Evolutionary conservation across 805 yeast genomes (phyloP), one percentile per base, ranked within the genome.

Genomic region (Lipomyces orientalis): DNA sequence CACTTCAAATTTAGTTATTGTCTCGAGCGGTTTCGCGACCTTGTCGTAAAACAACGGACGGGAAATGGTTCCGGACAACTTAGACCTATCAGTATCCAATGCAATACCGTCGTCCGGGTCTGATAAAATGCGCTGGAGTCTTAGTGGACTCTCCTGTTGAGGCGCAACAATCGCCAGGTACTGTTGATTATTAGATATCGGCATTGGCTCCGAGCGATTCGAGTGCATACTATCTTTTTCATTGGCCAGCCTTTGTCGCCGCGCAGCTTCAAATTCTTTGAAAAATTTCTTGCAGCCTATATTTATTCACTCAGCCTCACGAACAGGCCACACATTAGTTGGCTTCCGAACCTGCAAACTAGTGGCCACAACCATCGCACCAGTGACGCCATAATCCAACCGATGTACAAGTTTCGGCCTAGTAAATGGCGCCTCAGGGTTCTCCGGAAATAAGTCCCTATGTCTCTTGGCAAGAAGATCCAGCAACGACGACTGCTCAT

Each of bases 341-440:
- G 22, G 1, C 19, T 16, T 35, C n/a, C 65, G 1, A n/a, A 67
- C 70, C 62, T 29, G 58, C 52, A 14, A 19, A 33, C 71, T 69
- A 5, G 66, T 61, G 4, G 71, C 66, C 19, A 69, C 58, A 2
- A 58, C 58, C 67, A 69, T 67, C 19, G 72, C 72, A 7, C 72
- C 72, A n/a, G 71, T 58, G 10, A 69, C 72, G 6, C 65, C 68
- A 54, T 67, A 67, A 49, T 69, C 72, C 9, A 69, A 61, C 39
- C 72, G 54, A 49, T 69, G 72, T 22, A 67, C 68, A 10, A 64
- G 61, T 46, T 63, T 67, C 9, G 72, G 72, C 39, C 43, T 29
- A n/a, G 68, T 67, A 37, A 64, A 66, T 54, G 71, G 71, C 7
- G 55, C 39, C 25, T 33, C 35, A 8, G 31, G 29, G 9, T 31